Base-by-base conservation (phyloP, 2,329 filamentous ascomycete genomes). In the Epichloe festucae region DNA sequence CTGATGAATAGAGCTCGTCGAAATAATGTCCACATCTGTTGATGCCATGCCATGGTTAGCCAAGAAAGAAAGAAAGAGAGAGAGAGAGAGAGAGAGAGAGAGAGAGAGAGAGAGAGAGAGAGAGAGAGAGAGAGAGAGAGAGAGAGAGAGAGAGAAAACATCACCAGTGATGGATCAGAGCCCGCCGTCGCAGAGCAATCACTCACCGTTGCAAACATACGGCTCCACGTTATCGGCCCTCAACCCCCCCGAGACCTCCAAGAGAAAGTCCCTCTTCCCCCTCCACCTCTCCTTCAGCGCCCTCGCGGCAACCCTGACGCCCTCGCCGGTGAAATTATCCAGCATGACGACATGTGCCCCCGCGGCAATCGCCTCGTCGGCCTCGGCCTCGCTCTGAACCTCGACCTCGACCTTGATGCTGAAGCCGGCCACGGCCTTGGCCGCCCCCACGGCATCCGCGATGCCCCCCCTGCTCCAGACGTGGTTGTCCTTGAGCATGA, bases 401-500 rank as follows among this genome's bases (percentile, higher is more conserved):
- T 98, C 91, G 23, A 98, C 93, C 72, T 98, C 93, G 41, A 98
- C 79, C 75, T 97, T 98, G 53, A 95, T 76, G 41, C 87, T 82
- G 69, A 97, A 98, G 0, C 93, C 93, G 8, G 83, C 91, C 0
- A 85, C 88, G 11, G 82, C 76, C 65, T 88, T 88, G 23, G 93
- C 93, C 2, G 91, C 88, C 41, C 73, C 73, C 23, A 98, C 90
- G 5, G 93, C 93, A 21, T 86, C 81, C 1, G 85, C 82, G 67
- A 98, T 97, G 64, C 85, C 87, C 27, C 85, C 85, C 50, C 86
- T 84, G 56, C 88, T 89, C 85, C 91, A 96, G 52, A 98, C 85
- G 70, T 98, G 93, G 70, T 98, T 98, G 70, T 98, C 93, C 73
- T 98, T 98, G 57, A 98, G 77, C 93, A 98, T 98, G 52, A 90